Evolutionary conservation across 805 yeast species (phyloP), one percentile per base, ranked within the genome.

Genomic region (Candida ovalis): DNA sequence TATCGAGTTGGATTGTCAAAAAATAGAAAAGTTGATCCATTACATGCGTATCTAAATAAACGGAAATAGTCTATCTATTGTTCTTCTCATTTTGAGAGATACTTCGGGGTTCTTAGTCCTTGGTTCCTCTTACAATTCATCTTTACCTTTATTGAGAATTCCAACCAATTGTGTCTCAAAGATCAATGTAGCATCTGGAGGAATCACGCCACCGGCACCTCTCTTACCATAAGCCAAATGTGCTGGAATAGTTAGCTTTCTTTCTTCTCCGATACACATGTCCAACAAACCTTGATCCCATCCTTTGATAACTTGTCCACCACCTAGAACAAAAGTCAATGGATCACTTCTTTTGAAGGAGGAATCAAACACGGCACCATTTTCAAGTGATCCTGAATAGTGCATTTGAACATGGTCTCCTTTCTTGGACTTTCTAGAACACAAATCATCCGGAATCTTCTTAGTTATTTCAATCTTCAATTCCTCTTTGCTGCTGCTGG

Each of bases 201-300:
- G 96, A 62, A 85, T 85, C 17, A 63, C 58, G 46, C 78, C 83
- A 42, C 84, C 84, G 45, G 88, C 82, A 43, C 90, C 95, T 47
- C 82, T 64, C 25, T 70, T 67, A 45, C 97, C 97, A 58, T 90
- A 90, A 7, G 80, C 97, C 56, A 88, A 66, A 28, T 76, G 74
- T 5, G 95, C 77, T 42, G 97, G 96, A 62, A 91, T 88, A 25
- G 81, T 78, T 57, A 90, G 73, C 56, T 77, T 83, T 63, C 97
- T 78, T 70, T 83, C 75, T 67, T 90, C 97, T 41, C 96, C 96
- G 64, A 88, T 72, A 68, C 97, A 90, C 95, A 87, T 87, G 30
- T 85, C 82, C 35, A 73, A 57, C 44, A 89, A 70, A 38, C 97
- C 97, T 67, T 84, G 80, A 54, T 90, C 97, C 97, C 97, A 90